These are phyloP conservation scores for Chrysanthemum seticuspe DNA, from an alignment of 129 eudicot genomes.

Conservation along the genomic window DNA sequence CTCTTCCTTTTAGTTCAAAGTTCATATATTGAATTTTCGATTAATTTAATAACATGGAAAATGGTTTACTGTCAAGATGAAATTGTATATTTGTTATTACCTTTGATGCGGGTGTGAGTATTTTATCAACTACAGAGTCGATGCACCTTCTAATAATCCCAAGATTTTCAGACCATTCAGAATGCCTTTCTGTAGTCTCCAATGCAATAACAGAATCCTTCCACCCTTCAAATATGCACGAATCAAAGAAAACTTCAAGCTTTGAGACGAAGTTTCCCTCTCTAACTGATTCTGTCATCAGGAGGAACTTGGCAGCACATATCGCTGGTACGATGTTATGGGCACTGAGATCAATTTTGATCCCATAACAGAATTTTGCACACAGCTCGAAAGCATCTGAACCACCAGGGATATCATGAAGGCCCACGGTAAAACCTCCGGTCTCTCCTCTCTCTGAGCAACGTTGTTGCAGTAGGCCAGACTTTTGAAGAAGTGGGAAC, in stretches of 20 bases:
- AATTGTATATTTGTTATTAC: conserved; percentile 28
- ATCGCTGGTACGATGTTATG: conserved; percentile 67
- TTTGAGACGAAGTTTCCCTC: conserved; percentile 61
- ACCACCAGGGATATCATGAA: conserved; percentile 83
- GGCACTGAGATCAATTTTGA: conserved; percentile 76
- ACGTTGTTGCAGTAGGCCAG: conserved; percentile 67
- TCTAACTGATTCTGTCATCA: conserved; percentile 63
- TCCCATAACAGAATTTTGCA: conserved; percentile 82
- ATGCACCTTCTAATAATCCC: conserved; percentile 81
- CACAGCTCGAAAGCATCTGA: conserved; percentile 76
- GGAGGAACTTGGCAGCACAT: conserved; percentile 74
- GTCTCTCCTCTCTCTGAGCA: conserved; percentile 42
- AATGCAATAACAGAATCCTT: conserved; percentile 59
- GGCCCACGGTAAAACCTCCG: conserved; percentile 42
- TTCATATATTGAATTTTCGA: conserved; percentile 1
- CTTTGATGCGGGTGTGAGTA: conserved; percentile 60
- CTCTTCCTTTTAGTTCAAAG: conserved; percentile 9
- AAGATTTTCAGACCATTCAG: conserved; percentile 73
- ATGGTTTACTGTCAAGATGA: neutral
- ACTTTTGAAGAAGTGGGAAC: conserved; percentile 74
- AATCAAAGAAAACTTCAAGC: conserved; percentile 60
- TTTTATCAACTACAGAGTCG: conserved; percentile 77
- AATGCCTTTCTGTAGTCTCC: conserved; percentile 47
- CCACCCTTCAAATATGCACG: conserved; percentile 84
- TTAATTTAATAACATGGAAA: no score